These are phyloP conservation scores for Arthrobotrys entomopaga DNA, from an alignment of 2,329 filamentous ascomycete genomes.

Conservation along the genomic window DNA sequence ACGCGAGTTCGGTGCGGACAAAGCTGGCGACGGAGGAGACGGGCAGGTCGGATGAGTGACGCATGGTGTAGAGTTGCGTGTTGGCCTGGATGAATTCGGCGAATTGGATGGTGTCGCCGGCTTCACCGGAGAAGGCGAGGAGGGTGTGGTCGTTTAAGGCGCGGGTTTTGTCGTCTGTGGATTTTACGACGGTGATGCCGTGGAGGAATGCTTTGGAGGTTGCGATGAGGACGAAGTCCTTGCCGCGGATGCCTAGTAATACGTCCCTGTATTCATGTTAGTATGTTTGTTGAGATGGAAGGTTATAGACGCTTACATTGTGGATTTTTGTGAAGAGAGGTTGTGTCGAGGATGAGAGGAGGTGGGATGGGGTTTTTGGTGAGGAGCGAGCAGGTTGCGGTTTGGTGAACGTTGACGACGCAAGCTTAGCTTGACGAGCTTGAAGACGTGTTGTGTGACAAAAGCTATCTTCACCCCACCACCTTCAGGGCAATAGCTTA, in stretches of 20 bases:
- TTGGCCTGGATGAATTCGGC: slow-evolving; percentile 99
- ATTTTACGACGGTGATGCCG: slow-evolving; percentile 94
- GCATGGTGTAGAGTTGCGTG: slow-evolving; percentile 97
- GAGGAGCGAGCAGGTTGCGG: not conserved
- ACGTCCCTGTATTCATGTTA: slow-evolving; percentile 77
- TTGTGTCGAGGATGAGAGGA: slow-evolving; percentile 5
- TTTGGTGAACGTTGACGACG: slow-evolving; percentile 13
- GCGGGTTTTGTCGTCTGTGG: slow-evolving; percentile 95
- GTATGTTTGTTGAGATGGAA: not conserved
- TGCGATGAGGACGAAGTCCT: slow-evolving; percentile 98
- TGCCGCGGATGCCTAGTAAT: slow-evolving; percentile 95
- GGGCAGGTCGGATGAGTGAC: slow-evolving; percentile 91
- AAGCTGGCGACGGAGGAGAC: slow-evolving; percentile 91
- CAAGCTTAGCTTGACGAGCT: slow-evolving; percentile 23
- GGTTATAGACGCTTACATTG: slow-evolving; percentile 16
- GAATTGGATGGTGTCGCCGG: slow-evolving; percentile 86
- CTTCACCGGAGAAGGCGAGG: slow-evolving; percentile 94
- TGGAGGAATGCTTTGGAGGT: slow-evolving; percentile 98
- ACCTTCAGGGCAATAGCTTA: too few relatives aligned
- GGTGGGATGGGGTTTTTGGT: slow-evolving; percentile 2
- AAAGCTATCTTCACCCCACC: too few relatives aligned
- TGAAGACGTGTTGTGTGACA: too few relatives aligned
- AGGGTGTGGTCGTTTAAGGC: slow-evolving; percentile 91
- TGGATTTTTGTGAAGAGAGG: slow-evolving; percentile 3
- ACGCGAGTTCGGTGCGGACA: slow-evolving; percentile 91